A percentile compares a stretch with the other conserved stretches of the same genome.
These are phyloP conservation scores for Fusarium domesticum DNA, from an alignment of 2,329 filamentous ascomycete species.

Conservation along the genomic window DNA sequence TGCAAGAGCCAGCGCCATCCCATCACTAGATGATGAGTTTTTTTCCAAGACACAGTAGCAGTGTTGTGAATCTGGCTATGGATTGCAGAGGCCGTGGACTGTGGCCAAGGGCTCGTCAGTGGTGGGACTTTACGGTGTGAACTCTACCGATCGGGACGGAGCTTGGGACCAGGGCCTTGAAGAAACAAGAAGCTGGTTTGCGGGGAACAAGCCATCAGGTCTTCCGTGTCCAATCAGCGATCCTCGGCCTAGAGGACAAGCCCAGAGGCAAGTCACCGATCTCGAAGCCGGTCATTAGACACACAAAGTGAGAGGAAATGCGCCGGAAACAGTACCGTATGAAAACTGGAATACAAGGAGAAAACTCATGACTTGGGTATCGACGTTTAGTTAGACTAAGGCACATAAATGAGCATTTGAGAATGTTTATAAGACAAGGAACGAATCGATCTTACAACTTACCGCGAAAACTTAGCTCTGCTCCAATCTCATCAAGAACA, in stretches of 20 bases:
- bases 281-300: conserved; percentile 7
- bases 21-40: conserved; percentile 17
- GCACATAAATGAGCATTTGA: no score
- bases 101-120: conserved; percentile 7
- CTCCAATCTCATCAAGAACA: no score
- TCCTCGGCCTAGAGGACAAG: conserved; percentile 21
- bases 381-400: no score
- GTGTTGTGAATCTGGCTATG: background rate
- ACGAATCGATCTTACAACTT: no score
- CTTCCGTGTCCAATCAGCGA: background rate
- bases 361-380: no score
- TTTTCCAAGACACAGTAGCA: conserved; percentile 17
- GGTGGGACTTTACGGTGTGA: conserved; percentile 29
- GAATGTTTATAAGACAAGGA: no score
- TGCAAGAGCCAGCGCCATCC: conserved; percentile 15
- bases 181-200: conserved; percentile 10
- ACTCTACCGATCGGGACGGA: conserved; percentile 30
- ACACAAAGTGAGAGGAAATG: conserved; percentile 1
- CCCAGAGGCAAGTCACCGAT: conserved; percentile 22
- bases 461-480: no score
- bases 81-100: conserved; percentile 8
- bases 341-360: no score
- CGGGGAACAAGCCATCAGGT: conserved; percentile 17
- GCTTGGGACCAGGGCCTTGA: conserved; percentile 14
- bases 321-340: conserved; percentile 20